Evolutionary conservation across 208 protist genomes (phyloP).

Genomic region (Wallacemonas sp.): DNA sequence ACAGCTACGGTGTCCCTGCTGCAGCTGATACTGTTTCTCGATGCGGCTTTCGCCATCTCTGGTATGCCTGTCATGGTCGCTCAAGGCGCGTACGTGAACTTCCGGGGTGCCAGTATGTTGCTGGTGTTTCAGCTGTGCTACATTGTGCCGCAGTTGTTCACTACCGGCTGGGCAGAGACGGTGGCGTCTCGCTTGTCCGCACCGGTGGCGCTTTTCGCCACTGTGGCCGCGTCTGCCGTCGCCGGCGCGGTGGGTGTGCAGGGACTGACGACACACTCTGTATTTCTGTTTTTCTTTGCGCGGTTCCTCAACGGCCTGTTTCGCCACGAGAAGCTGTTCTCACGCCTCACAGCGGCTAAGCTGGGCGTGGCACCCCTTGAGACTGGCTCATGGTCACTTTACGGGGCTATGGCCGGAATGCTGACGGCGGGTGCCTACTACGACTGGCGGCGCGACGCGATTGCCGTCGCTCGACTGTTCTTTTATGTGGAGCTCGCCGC

Average conservation of each 20-base stretch:
- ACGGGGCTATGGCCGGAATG: slow-evolving; percentile 34
- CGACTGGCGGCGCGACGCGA: slow-evolving; percentile 19
- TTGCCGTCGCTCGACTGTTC: slow-evolving; percentile 18
- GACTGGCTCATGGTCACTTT: background rate
- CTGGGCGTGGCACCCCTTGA: slow-evolving; percentile 5
- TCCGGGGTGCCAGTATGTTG: slow-evolving; percentile 27
- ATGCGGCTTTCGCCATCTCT: slow-evolving; percentile 30
- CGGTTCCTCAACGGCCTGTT: slow-evolving; percentile 57
- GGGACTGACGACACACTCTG: slow-evolving; percentile 27
- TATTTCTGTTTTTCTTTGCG: slow-evolving; percentile 48
- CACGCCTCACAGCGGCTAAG: slow-evolving; percentile 7
- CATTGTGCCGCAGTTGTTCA: slow-evolving; percentile 52
- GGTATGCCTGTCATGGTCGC: slow-evolving; percentile 29
- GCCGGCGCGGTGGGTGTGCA: slow-evolving; percentile 22
- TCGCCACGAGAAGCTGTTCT: slow-evolving; percentile 50
- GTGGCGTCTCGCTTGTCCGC: slow-evolving; percentile 28
- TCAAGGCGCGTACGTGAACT: slow-evolving; percentile 24
- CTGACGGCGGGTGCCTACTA: slow-evolving; percentile 21
- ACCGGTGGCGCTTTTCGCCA: slow-evolving; percentile 26
- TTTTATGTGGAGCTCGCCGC: slow-evolving; percentile 18
- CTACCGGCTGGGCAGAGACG: slow-evolving; percentile 39
- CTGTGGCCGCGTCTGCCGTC: slow-evolving; percentile 31
- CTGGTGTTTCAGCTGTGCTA: slow-evolving; percentile 49
- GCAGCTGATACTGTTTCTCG: slow-evolving; percentile 17
- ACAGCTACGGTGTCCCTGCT: slow-evolving; percentile 8